Evolutionary conservation across 805 yeast species (phyloP), one percentile per base, ranked within the genome.

Genomic region (Candida insectorum): DNA sequence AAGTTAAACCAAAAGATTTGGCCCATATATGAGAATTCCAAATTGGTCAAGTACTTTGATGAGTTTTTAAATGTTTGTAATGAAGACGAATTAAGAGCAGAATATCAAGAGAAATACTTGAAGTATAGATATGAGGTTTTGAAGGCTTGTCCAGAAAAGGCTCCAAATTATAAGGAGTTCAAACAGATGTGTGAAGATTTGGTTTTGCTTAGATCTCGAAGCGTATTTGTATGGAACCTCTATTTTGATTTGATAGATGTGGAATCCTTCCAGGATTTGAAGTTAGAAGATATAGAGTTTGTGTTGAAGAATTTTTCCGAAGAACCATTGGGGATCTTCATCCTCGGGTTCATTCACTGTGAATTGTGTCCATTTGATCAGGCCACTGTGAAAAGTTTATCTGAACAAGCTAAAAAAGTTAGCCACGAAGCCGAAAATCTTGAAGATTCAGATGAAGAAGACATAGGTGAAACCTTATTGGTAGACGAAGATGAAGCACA

Each of bases 231-330:
- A 1, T 89, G 96, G 95, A 66, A 71, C 24, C 49, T 80, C 8
- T 77, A 76, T 48, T 73, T 87, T 37, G 93, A 88, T 43, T 83
- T 91, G 82, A 45, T 62, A 16, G 95, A 88, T 54, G 71, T 69
- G 6, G 52, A 51, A 5, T 58, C 66, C 4, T 52, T 87, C 4
- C 56, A 62, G 7, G 69, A 71, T 2, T 51, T 83, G 30, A 80
- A 79, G 31, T 32, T 37, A 25, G 49, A 43, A 4, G 51, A 67
- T 4, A 43, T 85, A 2, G 45, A 67, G n/a, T 68, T 60, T 22
- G 85, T 75, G 49, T 61, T 85, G 26, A 59, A 60, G 26, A 54
- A 62, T 25, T 87, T 84, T 56, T 78, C 75, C 4, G 58, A 54
- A 15, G 78, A 74, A 29, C 87, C 87, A 0, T 54, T 85, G 24